Conservation (phyloP, 2,329 filamentous ascomycete genomes). For the Didymellaceae sp. region DNA sequence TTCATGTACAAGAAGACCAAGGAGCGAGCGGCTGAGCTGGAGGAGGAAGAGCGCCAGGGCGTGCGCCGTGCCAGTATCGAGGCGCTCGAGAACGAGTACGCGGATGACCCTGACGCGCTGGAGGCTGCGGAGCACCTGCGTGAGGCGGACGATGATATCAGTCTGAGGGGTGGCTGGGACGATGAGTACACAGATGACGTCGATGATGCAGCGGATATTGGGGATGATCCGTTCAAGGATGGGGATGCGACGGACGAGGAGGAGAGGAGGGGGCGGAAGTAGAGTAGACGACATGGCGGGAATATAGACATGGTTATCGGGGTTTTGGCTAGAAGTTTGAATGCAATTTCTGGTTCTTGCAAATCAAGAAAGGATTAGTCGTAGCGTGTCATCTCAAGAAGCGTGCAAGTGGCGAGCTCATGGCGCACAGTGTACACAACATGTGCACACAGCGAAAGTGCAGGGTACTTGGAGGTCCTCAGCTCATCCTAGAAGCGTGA, state of each 20-base stretch:
- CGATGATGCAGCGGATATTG: conserved; percentile 53
- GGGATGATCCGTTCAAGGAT: conserved; percentile 53
- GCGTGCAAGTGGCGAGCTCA: too few relatives aligned
- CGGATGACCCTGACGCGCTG: conserved; percentile 54
- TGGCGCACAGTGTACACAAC: too few relatives aligned
- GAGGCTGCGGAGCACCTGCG: conserved; percentile 49
- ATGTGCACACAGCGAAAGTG: too few relatives aligned
- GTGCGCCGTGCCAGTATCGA: conserved; percentile 41
- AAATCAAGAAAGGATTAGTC: too few relatives aligned
- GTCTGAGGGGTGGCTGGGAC: conserved; percentile 57
- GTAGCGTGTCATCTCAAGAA: too few relatives aligned
- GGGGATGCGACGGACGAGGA: conserved; percentile 49
- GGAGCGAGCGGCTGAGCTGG: conserved; percentile 56
- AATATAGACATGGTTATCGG: too few relatives aligned
- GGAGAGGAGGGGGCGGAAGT: conserved; percentile 20
- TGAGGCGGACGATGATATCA: conserved; percentile 61
- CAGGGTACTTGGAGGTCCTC: too few relatives aligned
- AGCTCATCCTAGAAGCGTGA: too few relatives aligned
- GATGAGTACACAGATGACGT: conserved; percentile 52
- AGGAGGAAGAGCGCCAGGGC: conserved; percentile 54
- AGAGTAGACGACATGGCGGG: neutral
- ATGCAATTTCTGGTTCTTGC: too few relatives aligned
- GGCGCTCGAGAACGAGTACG: conserved; percentile 50
- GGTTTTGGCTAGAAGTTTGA: too few relatives aligned
- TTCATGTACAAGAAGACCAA: conserved; percentile 77